Evolutionary conservation across 164 flowering plant genomes (phyloP).

Genomic region (Chimonanthus praecox): DNA sequence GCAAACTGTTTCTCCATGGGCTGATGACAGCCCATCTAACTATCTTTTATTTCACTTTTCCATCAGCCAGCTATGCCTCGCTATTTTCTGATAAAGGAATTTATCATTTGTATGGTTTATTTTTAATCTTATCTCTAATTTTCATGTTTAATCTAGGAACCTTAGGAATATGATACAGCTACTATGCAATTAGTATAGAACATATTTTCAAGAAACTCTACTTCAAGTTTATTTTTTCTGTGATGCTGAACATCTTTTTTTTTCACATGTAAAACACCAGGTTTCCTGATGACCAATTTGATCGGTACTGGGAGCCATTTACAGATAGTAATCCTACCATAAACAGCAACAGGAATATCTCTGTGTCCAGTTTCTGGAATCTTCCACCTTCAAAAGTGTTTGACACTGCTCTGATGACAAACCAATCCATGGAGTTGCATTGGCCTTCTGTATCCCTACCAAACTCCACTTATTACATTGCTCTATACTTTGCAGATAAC

Average conservation of each 20-base stretch:
- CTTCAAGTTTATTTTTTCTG: not conserved
- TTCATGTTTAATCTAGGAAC: too few species aligned
- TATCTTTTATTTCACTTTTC: too few species aligned
- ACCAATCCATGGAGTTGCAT: conserved; percentile 39
- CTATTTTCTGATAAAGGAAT: too few species aligned
- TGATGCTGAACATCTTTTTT: conserved; percentile 1
- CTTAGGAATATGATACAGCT: too few species aligned
- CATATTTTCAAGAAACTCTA: too few species aligned
- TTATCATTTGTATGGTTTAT: too few species aligned
- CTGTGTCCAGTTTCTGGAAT: conserved; percentile 77
- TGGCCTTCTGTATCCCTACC: conserved; percentile 71
- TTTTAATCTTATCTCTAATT: too few species aligned
- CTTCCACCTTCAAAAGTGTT: conserved; percentile 72
- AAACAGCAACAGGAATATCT: conserved; percentile 25
- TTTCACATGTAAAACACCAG: conserved; percentile 29
- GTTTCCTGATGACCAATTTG: conserved; percentile 83
- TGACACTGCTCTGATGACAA: conserved; percentile 38
- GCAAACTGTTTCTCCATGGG: too few species aligned
- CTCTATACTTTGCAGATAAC: conserved; percentile 64
- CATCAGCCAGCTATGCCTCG: too few species aligned
- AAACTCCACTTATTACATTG: conserved; percentile 56
- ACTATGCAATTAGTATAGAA: too few species aligned
- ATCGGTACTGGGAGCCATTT: conserved; percentile 79
- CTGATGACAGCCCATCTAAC: too few species aligned
- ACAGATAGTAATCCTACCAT: conserved; percentile 24